A percentile compares a stretch with the other conserved stretches of the same genome.
Conservation (phyloP, 169 alveolate genomes). For the Blepharisma undulans region DNA sequence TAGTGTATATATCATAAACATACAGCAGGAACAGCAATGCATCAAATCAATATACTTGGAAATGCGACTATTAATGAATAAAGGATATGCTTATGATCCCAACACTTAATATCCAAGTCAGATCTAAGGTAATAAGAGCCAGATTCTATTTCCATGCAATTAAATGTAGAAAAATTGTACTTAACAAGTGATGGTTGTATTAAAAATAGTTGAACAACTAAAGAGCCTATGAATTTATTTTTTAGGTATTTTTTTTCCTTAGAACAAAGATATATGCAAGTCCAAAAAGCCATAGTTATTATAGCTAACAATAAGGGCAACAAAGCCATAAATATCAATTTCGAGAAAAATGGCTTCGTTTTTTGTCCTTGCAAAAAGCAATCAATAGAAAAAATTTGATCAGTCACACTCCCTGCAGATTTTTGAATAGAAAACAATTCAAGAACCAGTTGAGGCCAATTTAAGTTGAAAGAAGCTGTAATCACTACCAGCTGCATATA, state of each 20-base stretch:
- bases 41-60: slow-evolving; percentile 41
- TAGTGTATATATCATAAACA: not conserved
- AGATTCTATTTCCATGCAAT: not conserved
- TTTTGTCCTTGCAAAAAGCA: slow-evolving; percentile 29
- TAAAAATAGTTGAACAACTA: slow-evolving; percentile 38
- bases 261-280: not conserved
- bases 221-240: slow-evolving; percentile 6
- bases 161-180: slow-evolving; percentile 10
- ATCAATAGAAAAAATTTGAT: slow-evolving; percentile 44
- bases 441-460: slow-evolving; percentile 49
- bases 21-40: slow-evolving; percentile 25
- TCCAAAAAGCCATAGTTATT: not conserved
- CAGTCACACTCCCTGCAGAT: slow-evolving; percentile 39
- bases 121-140: not conserved
- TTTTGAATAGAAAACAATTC: slow-evolving; percentile 31
- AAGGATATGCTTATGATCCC: not conserved
- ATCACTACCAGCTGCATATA: slow-evolving; percentile 42
- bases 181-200: slow-evolving; percentile 43
- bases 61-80: not conserved
- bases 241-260: not conserved
- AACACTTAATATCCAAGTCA: slow-evolving; percentile 31
- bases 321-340: not conserved
- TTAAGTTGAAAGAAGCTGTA: slow-evolving; percentile 35
- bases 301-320: not conserved
- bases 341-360: not conserved